Conservation (phyloP, 164 flowering plant species). For the Piper longum region DNA sequence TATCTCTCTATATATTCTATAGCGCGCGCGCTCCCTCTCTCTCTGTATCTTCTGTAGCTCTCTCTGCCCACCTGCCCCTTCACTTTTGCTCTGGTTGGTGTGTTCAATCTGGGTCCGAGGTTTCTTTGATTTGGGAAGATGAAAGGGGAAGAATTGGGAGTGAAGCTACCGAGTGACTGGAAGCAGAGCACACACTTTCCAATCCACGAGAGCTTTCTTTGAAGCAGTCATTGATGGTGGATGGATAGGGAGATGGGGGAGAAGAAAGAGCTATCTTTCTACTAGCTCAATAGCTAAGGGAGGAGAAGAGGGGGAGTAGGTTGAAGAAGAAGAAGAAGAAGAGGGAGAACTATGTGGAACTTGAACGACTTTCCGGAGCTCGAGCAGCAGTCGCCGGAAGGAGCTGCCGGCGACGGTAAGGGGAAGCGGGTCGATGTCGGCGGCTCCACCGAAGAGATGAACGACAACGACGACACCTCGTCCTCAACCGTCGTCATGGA, state of each 20-base stretch:
- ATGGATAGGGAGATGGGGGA: too few relatives aligned
- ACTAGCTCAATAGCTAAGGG: too few relatives aligned
- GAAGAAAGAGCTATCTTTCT: too few relatives aligned
- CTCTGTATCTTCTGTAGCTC: background rate
- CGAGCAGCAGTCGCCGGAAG: background rate
- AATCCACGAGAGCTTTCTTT: too few relatives aligned
- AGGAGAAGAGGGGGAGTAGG: background rate
- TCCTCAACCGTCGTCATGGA: slow-evolving; percentile 53
- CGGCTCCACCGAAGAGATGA: slow-evolving; percentile 23
- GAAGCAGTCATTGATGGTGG: too few relatives aligned
- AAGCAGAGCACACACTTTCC: too few relatives aligned
- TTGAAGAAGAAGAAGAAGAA: background rate
- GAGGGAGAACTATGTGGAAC: slow-evolving; percentile 51
- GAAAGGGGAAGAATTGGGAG: slow-evolving; percentile 2
- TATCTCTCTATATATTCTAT: too few relatives aligned
- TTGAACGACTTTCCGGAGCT: slow-evolving; percentile 62
- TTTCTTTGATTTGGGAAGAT: slow-evolving; percentile 10
- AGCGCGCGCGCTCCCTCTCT: background rate
- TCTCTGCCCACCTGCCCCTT: background rate
- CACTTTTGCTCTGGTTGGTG: slow-evolving; percentile 1
- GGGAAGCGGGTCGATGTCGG: slow-evolving; percentile 48
- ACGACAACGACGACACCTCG: slow-evolving; percentile 32
- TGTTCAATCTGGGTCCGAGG: slow-evolving; percentile 16
- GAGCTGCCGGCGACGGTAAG: slow-evolving; percentile 24
- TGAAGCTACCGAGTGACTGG: too few relatives aligned